Evolutionary conservation across 805 yeast species (phyloP), one percentile per base, ranked within the genome.

Genomic region (Candida yuanshanica): DNA sequence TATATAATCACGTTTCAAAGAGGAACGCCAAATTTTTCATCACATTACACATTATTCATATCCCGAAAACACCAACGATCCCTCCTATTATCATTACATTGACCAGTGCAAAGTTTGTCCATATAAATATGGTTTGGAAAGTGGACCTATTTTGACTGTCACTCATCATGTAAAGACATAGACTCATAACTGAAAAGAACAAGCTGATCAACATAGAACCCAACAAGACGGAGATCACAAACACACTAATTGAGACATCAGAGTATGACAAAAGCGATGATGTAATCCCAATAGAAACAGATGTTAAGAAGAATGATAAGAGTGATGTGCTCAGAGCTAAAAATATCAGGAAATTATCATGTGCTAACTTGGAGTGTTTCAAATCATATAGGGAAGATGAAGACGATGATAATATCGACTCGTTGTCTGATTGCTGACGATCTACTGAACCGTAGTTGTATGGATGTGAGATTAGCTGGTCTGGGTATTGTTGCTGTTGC

Each of bases 1-100:
- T 27, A 27, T 14, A 27, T 27, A 27, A n/a, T n/a, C n/a, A n/a
- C n/a, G n/a, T n/a, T n/a, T n/a, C n/a, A n/a, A n/a, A n/a, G n/a
- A n/a, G n/a, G n/a, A n/a, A n/a, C n/a, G n/a, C n/a, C n/a, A 20
- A 33, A 22, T 27, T 46, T 39, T 6, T 23, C 35, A 5, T 36
- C 22, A n/a, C n/a, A 29, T 21, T 13, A 9, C 17, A 33, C 12
- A 13, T 10, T 29, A n/a, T n/a, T 22, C 11, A 53, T 12, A 56
- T 37, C 0, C 53, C 62, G 41, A 62, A 48, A n/a, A 61, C 39
- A 48, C 58, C 58, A 14, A 66, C 66, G 32, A 69, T 56, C 1
- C 77, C 74, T 7, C 72, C 64, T 16, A 74, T 68, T 16, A 74
- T 70, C 25, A 71, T 50, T 17, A 66, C 51, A 5, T 72, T 64